phyloP scores from a whole-genome alignment of 2,329 filamentous ascomycete species.

The Parastagonospora nodorum region DNA sequence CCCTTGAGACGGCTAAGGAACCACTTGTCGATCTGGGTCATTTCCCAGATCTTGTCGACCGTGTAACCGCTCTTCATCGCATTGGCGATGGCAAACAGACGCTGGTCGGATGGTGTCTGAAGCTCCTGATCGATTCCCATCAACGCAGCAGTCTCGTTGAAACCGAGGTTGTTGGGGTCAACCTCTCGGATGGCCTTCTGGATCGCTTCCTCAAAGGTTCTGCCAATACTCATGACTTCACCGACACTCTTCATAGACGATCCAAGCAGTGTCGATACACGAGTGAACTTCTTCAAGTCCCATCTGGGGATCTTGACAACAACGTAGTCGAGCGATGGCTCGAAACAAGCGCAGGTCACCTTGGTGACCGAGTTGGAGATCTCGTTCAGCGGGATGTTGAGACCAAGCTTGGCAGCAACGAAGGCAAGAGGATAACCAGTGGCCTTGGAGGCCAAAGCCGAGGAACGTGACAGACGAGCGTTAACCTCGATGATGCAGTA shows the following conservation, averaged over 20 bases:
- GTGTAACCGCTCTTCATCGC: conserved; percentile 94
- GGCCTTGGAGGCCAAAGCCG: conserved; percentile 92
- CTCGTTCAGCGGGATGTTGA: conserved; percentile 93
- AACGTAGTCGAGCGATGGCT: conserved; percentile 96
- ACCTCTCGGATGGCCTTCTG: conserved; percentile 97
- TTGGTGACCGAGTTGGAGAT: conserved; percentile 96
- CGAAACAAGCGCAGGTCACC: conserved; percentile 95
- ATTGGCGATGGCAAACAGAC: conserved; percentile 95
- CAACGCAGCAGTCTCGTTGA: conserved; percentile 80
- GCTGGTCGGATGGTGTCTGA: conserved; percentile 96
- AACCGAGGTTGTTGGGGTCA: conserved; percentile 93
- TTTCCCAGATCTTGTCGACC: conserved; percentile 96
- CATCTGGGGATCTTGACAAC: conserved; percentile 99
- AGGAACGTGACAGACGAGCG: conserved; percentile 91
- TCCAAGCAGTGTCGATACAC: conserved; percentile 92
- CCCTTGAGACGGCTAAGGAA: conserved; percentile 92
- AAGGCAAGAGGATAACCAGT: conserved; percentile 96
- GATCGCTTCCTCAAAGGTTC: conserved; percentile 97
- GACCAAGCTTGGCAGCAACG: conserved; percentile 93
- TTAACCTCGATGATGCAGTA: conserved; percentile 99
- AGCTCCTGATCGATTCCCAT: conserved; percentile 97
- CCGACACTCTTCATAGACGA: conserved; percentile 99
- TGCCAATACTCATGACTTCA: conserved; percentile 97
- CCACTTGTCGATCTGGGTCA: conserved; percentile 99
- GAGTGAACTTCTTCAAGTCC: conserved; percentile 98